Base-by-base conservation (phyloP, 1,139 yeast species). In the Candida labiduridarum region DNA sequence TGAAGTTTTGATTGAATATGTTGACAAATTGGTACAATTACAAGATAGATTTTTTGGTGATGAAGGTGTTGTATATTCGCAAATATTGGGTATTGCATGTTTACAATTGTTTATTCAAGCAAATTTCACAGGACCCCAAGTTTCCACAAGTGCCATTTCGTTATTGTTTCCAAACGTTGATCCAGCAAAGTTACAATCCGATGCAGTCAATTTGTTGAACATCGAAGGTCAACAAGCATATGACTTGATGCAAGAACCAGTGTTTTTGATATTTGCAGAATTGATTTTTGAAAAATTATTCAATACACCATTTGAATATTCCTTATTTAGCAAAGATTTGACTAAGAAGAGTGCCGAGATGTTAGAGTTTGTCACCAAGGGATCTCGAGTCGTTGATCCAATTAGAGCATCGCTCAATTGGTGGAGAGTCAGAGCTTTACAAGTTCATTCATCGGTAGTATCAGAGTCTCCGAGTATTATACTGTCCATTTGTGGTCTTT, bases 91-190 rank as follows among this genome's bases (percentile, higher is more conserved):
- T 4, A 72, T 86, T 49, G 76, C 87, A 1, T 69, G 83, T 4
- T 70, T 90, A 36, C 91, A 90, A 61, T 65, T 81, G 1, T 92
- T 87, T 62, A 70, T 88, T 19, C 96, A 90, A 63, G 69, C 80
- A 48, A 92, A 92, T 64, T 89, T 79, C 63, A 89, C 97, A 0
- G 98, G 98, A 3, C 98, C 98, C 1, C 76, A 78, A 25, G 63
- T 84, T 0, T 74, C 75, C 0, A 61, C 72, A 36, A 68, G 67
- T 2, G 61, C 74, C 2, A 60, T 65, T 2, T 69, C 73, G 1
- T 55, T 72, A 49, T 66, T 69, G 50, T 73, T 75, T 52, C 61
- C 67, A 1, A 56, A 56, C 1, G 57, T 67, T 25, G 76, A 75
- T 59, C 58, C 64, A 1, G 49, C 56, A 7, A 30, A 54, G 5